Evolutionary conservation across 208 protist species (phyloP).

Genomic region (Naegleria gruberi): DNA sequence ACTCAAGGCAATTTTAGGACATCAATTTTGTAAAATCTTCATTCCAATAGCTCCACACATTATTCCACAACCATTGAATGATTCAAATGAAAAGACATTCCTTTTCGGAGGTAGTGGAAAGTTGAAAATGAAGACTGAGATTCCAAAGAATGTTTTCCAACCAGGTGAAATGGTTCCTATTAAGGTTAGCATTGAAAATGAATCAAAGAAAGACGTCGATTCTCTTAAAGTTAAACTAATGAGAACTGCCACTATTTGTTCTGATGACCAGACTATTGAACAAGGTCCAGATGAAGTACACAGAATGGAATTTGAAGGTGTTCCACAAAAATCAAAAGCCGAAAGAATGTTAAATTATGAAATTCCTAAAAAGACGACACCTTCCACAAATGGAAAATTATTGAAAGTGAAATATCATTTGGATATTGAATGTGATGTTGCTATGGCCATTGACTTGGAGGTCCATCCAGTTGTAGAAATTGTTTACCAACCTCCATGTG

Average conservation of each 20-base stretch:
- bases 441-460: slow-evolving; percentile 22
- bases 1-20: too few species aligned
- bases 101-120: slow-evolving; percentile 17
- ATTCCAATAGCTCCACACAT: background rate
- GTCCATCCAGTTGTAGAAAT: background rate
- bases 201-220: slow-evolving; percentile 17
- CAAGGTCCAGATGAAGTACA: slow-evolving; percentile 14
- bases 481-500: background rate
- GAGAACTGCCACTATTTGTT: background rate
- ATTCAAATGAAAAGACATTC: slow-evolving; percentile 20
- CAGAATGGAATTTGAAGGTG: background rate
- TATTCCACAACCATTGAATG: background rate
- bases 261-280: too few species aligned
- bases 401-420: slow-evolving; percentile 16
- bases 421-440: slow-evolving; percentile 28
- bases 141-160: slow-evolving; percentile 20
- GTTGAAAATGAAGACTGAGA: slow-evolving; percentile 11
- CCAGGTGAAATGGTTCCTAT: slow-evolving; percentile 4
- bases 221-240: slow-evolving; percentile 24
- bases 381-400: slow-evolving; percentile 13
- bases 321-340: background rate
- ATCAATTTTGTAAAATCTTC: background rate
- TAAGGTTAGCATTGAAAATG: slow-evolving; percentile 20
- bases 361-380: background rate
- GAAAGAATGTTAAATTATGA: background rate